Evolutionary conservation across 2,329 filamentous ascomycete species (phyloP).

Genomic region (Emydomyces testavorans): DNA sequence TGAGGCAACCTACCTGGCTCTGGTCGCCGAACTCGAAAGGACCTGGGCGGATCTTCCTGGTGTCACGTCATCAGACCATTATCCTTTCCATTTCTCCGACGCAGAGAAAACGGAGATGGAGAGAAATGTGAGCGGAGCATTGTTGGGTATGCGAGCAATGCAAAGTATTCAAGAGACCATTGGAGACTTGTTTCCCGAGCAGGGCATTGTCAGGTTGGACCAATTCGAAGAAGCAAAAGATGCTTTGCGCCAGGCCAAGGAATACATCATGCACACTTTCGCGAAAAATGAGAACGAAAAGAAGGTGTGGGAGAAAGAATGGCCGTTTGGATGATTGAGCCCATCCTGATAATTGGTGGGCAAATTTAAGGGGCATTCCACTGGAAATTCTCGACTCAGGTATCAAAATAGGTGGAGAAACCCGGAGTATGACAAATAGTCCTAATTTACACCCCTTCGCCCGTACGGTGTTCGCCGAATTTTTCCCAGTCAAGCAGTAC

Average conservation of each 20-base stretch:
- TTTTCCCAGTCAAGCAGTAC: too few species aligned
- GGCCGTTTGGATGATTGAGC: conserved; percentile 14
- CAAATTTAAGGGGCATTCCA: too few species aligned
- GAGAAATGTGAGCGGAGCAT: conserved; percentile 4
- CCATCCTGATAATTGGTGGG: too few species aligned
- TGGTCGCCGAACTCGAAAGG: conserved; percentile 1
- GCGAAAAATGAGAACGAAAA: conserved; percentile 8
- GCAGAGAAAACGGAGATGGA: conserved; percentile 11
- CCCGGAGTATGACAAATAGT: too few species aligned
- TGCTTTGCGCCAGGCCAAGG: conserved; percentile 10
- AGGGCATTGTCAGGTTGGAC: conserved; percentile 11
- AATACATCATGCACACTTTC: conserved; percentile 12
- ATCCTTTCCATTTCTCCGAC: conserved; percentile 8
- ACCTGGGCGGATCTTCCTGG: background rate
- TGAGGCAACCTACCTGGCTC: conserved; percentile 9
- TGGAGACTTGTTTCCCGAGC: conserved; percentile 13
- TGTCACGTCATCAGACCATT: background rate
- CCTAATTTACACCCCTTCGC: too few species aligned
- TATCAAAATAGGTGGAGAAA: too few species aligned
- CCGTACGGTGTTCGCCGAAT: too few species aligned
- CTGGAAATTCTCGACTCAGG: too few species aligned
- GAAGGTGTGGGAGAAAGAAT: conserved; percentile 10
- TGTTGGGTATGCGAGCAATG: conserved; percentile 13
- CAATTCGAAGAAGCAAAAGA: conserved; percentile 13
- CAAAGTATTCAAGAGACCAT: conserved; percentile 9